Evolutionary conservation across 192 early-diverging fungal genomes (phyloP).

Genomic region (Umbelopsis sp.): DNA sequence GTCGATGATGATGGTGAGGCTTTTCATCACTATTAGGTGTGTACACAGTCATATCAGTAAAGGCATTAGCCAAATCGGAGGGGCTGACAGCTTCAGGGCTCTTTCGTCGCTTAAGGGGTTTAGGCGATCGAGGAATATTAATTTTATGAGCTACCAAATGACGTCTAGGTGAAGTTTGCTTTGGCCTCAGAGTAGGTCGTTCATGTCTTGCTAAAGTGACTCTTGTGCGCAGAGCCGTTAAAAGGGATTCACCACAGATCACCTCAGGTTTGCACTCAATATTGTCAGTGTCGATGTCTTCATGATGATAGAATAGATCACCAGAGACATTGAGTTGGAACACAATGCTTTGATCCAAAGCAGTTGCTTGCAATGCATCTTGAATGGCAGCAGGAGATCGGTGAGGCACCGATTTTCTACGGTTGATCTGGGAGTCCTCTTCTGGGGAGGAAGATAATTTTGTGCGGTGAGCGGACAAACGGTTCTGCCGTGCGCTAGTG

Average conservation of each 20-base stretch:
- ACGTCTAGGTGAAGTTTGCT: not conserved
- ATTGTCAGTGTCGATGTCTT: not conserved
- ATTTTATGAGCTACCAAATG: slow-evolving; percentile 13
- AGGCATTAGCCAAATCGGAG: not conserved
- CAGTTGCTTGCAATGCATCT: slow-evolving; percentile 22
- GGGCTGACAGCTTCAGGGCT: not conserved
- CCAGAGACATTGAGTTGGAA: slow-evolving; percentile 24
- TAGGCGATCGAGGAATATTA: not conserved
- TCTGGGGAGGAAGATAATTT: slow-evolving; percentile 8
- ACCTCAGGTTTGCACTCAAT: slow-evolving; percentile 20
- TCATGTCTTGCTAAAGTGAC: slow-evolving; percentile 23
- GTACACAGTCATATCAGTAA: not conserved
- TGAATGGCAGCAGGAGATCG: slow-evolving; percentile 33
- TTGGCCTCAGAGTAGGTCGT: not conserved
- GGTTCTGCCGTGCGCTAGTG: not conserved
- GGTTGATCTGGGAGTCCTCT: not conserved
- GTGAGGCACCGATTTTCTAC: slow-evolving; percentile 35
- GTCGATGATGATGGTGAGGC: not conserved
- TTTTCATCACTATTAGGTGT: not conserved
- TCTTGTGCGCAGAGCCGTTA: slow-evolving; percentile 24
- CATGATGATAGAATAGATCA: slow-evolving; percentile 7
- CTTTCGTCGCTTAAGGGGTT: not conserved
- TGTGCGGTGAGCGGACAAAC: slow-evolving; percentile 8
- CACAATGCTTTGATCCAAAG: slow-evolving; percentile 27
- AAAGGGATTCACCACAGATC: slow-evolving; percentile 25